phyloP scores from a whole-genome alignment of 83 land plant genomes.

The Thuja plicata region DNA sequence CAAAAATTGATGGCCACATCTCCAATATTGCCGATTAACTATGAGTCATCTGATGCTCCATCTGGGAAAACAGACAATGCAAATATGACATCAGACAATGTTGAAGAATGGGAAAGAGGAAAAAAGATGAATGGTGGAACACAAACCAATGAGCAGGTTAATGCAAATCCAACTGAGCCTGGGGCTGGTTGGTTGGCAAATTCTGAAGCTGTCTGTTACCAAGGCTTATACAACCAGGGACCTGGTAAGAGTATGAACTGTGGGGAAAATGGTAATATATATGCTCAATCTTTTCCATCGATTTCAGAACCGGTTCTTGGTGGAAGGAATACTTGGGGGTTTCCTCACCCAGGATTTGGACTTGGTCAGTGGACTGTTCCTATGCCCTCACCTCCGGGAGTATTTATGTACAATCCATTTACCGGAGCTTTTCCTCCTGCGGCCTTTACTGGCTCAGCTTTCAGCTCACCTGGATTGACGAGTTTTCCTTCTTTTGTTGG shows the following conservation, averaged over 20 bases:
- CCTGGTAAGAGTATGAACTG: background rate
- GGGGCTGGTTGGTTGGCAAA: background rate
- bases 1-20: background rate
- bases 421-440: background rate
- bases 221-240: background rate
- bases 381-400: background rate
- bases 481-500: background rate
- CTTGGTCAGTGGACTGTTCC: background rate
- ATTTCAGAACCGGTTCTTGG: background rate
- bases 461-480: background rate
- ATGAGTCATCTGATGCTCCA: background rate
- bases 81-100: background rate
- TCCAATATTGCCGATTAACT: background rate
- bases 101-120: background rate
- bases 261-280: background rate
- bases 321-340: background rate
- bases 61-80: background rate
- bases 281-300: background rate
- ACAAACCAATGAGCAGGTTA: background rate
- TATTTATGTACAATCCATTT: background rate
- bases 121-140: background rate
- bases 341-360: background rate
- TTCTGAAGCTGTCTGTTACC: background rate
- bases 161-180: background rate
- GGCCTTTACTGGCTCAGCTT: background rate